Base-by-base conservation (phyloP, 805 yeast genomes). In the Saccharomycopsis vini region DNA sequence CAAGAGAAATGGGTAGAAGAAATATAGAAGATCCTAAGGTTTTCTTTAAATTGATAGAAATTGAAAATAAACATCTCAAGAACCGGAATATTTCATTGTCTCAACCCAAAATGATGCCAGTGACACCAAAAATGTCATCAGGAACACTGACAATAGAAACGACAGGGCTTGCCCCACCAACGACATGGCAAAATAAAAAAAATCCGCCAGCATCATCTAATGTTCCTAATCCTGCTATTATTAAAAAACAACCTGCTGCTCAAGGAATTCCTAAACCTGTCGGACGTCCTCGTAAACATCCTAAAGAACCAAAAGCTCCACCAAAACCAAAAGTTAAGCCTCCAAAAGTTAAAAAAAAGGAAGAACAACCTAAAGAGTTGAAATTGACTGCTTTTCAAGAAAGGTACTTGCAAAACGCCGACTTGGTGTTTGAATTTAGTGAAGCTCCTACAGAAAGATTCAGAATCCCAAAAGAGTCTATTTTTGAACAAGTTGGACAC, bases 391-490 rank as follows among this genome's bases (percentile, higher is more conserved):
- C 88, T 0, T 82, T 83, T 54, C 94, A 84, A 55, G 89, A 81
- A 52, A 72, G 77, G 57, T 83, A 82, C 54, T 63, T 75, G 19
- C 59, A 72, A 30, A 75, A 76, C 53, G 87, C 94, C 0, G 81
- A 85, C 42, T 58, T 92, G 32, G 79, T 88, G 4, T 79, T 90
- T 59, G 98, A 92, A 60, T 90, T 79, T 62, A 72, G 72, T 22
- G 97, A 92, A 54, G 80, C 79, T 57, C 75, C 92, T 0, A 71
- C 79, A 37, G 79, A 79, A 5, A 71, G 97, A 46, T 90, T 73
- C 54, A 63, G 72, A 46, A 57, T 90, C 0, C 97, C 97, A 0
- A 79, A 79, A 51, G 75, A 86, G 50, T 73, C 94, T 1, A 72
- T 90, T 2, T 65, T 82, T 46, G 97, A 89, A 61, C 65, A 73